phyloP scores from a whole-genome alignment of 1,284 basidiomycete genomes.

The Ceratobasidium sp. region DNA sequence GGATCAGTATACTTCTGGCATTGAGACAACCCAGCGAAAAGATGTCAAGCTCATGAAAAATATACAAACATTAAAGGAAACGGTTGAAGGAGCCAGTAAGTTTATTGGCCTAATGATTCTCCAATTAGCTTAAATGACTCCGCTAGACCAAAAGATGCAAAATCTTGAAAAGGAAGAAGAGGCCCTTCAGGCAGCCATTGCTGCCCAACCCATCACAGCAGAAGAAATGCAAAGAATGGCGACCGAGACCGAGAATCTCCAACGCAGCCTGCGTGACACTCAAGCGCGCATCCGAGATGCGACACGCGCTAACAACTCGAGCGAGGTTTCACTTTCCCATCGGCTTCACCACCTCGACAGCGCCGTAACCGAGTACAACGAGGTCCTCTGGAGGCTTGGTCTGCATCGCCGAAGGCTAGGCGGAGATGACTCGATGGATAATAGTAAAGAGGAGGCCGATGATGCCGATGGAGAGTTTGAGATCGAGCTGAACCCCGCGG shows the following conservation, averaged over 20 bases:
- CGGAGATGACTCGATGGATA: slow-evolving; percentile 29
- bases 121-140: background rate
- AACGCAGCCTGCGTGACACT: slow-evolving; percentile 33
- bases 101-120: background rate
- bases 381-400: slow-evolving; percentile 39
- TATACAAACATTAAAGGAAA: slow-evolving; percentile 22
- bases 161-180: slow-evolving; percentile 38
- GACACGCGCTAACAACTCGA: slow-evolving; percentile 26
- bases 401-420: slow-evolving; percentile 22
- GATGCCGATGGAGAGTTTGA: slow-evolving; percentile 22
- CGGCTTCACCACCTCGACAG: slow-evolving; percentile 39
- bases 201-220: slow-evolving; percentile 39
- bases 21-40: slow-evolving; percentile 37
- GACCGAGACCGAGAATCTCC: slow-evolving; percentile 39
- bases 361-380: slow-evolving; percentile 38
- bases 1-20: slow-evolving; percentile 30
- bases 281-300: slow-evolving; percentile 26
- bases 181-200: slow-evolving; percentile 23
- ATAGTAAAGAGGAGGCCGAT: slow-evolving; percentile 1
- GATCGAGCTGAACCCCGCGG: slow-evolving; percentile 29
- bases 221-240: slow-evolving; percentile 41
- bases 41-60: slow-evolving; percentile 26
- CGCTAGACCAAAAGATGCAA: slow-evolving; percentile 36
- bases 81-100: slow-evolving; percentile 30
- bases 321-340: slow-evolving; percentile 39